Evolutionary conservation across 345 rosid genomes (phyloP).

Genomic region (Linum tenue): DNA sequence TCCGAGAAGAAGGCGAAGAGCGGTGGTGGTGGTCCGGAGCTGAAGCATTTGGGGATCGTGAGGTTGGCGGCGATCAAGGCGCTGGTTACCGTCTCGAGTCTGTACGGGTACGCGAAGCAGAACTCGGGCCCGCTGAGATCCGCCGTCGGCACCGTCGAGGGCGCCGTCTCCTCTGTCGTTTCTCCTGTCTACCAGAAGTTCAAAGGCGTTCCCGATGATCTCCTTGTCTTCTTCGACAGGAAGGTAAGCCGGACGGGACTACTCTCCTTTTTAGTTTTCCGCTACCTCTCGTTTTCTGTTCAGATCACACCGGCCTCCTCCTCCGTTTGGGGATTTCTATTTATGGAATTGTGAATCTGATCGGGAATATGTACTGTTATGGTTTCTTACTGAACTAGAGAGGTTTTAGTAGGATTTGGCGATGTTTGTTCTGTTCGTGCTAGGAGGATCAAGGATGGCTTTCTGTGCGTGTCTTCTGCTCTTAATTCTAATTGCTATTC

Average conservation of each 20-base stretch:
- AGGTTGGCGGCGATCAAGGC: constrained; percentile 49
- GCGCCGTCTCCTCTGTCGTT: constrained; percentile 50
- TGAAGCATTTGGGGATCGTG: constrained; percentile 65
- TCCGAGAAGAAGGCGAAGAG: constrained; percentile 20
- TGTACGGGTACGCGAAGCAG: constrained; percentile 64
- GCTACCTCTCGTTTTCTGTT: no score
- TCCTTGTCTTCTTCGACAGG: constrained; percentile 58
- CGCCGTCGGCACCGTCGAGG: constrained; percentile 58
- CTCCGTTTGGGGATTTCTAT: background rate
- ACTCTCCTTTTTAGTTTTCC: background rate
- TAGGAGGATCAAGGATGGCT: no score
- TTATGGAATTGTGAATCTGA: background rate
- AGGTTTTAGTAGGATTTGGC: background rate
- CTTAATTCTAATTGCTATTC: background rate
- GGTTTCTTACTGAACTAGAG: background rate
- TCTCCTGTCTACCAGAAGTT: constrained; percentile 56
- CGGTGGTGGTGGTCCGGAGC: constrained; percentile 13
- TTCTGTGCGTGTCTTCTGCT: background rate
- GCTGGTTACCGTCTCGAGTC: constrained; percentile 37
- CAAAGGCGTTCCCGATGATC: constrained; percentile 52
- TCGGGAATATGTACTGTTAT: background rate
- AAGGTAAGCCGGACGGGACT: constrained; percentile 38
- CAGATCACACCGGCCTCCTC: background rate
- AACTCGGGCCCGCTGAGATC: constrained; percentile 75
- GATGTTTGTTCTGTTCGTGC: background rate